Base-by-base conservation (phyloP, 2,329 filamentous ascomycete species). In the Rugonectria rugulosa region DNA sequence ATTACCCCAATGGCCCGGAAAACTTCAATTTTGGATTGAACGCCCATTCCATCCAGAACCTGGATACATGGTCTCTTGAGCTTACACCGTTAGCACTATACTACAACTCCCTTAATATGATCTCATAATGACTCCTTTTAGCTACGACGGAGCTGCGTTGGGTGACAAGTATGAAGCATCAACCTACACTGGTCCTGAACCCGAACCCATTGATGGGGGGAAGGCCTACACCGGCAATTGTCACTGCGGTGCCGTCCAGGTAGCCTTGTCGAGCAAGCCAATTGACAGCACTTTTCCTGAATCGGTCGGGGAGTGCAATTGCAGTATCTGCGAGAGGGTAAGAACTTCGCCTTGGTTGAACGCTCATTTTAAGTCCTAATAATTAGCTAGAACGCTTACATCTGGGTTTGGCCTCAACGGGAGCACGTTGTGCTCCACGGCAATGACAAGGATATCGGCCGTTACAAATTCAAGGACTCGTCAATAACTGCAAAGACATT, bases 181-280 rank as follows among this genome's bases (percentile, higher is more conserved):
- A 5, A 60, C 59, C 2, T 80, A 75, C 60, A 73, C 72, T 1
- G 81, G 71, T 3, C 68, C 77, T 29, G 81, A 80, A 2, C 63
- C 68, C 3, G 68, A 57, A 11, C 68, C 70, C 5, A 59, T 77
- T 34, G 73, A 76, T 17, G 70, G 71, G 29, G 72, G 72, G 32
- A 72, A 72, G 62, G 47, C 76, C 9, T 81, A 82, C 62, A 76
- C 76, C 12, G 81, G 81, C 8, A 77, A 78, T 65, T 84, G 81
- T 65, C 81, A 84, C 68, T 84, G 81, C 65, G 81, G 81, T 23
- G 75, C 75, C 17, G 71, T 84, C 20, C 76, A 70, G 14, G 50
- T 81, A 1, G 77, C 79, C 2, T 34, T 82, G 29, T 74, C 71
- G 45, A 71, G 71, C 53, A 75, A 75, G 59, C 74, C 78, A 2